phyloP scores from a whole-genome alignment of 805 yeast species.

The Schizosaccharomyces octosporus region DNA sequence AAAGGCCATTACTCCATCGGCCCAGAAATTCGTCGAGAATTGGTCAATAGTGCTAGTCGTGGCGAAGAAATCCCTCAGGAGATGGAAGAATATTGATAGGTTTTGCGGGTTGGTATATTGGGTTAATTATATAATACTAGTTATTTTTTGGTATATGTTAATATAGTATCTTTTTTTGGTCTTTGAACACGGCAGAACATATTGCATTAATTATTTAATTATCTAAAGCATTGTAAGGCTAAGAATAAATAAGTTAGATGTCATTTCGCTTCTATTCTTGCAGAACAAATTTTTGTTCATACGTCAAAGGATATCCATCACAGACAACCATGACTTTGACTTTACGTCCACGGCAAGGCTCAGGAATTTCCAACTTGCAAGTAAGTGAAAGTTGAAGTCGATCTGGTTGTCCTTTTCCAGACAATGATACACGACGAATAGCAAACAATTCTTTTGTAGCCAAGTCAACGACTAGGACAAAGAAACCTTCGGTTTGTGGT shows the following conservation, averaged over 20 bases:
- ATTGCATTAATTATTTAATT: too few species aligned
- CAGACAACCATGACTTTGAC: not conserved
- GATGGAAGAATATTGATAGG: not conserved
- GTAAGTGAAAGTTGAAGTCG: not conserved
- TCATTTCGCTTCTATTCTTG: too few species aligned
- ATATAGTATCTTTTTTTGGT: not conserved
- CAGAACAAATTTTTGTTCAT: not conserved
- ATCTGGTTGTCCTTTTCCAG: not conserved
- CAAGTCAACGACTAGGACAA: slow-evolving; percentile 32
- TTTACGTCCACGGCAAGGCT: not conserved
- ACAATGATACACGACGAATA: not conserved
- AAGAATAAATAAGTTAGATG: too few species aligned
- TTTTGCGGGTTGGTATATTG: not conserved
- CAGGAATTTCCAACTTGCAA: not conserved
- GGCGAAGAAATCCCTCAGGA: slow-evolving; percentile 3
- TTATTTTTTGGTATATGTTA: not conserved
- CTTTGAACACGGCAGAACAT: too few species aligned
- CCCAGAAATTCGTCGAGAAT: slow-evolving; percentile 82
- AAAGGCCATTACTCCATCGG: slow-evolving; percentile 75
- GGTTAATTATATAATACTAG: not conserved
- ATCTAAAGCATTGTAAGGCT: too few species aligned
- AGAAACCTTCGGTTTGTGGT: slow-evolving; percentile 84
- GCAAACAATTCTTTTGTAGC: slow-evolving; percentile 23
- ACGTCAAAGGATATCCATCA: not conserved
- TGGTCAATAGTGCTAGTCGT: slow-evolving; percentile 52